Conservation (phyloP, 2,329 filamentous ascomycete species). For the Scytalidium lignicola region DNA sequence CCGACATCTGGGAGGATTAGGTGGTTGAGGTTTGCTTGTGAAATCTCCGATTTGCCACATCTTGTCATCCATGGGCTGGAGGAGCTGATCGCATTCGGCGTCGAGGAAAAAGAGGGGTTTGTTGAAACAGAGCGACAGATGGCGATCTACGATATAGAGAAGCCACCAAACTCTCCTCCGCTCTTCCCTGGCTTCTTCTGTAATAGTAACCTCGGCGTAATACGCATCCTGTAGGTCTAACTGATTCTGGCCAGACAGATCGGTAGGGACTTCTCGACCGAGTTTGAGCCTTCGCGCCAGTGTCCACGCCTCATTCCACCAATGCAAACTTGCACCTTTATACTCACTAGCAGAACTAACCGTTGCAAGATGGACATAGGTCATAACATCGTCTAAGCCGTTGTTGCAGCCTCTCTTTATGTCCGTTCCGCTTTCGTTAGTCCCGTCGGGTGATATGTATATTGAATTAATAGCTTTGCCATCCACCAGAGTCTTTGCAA, state of each 20-base stretch:
- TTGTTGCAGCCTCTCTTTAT: neutral
- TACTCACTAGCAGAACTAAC: neutral
- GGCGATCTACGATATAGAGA: slow-evolving; percentile 13
- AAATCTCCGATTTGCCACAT: slow-evolving; percentile 4
- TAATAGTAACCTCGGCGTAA: slow-evolving; percentile 13
- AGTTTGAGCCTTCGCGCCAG: neutral
- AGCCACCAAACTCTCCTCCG: slow-evolving; percentile 17
- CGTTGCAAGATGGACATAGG: neutral
- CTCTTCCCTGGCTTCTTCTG: slow-evolving; percentile 31
- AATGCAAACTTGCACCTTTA: neutral
- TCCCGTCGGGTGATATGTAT: neutral
- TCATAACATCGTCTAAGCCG: neutral
- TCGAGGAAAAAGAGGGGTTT: slow-evolving; percentile 39
- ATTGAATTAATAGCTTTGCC: neutral
- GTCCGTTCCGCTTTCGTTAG: neutral
- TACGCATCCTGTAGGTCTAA: neutral
- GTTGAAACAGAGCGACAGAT: slow-evolving; percentile 8
- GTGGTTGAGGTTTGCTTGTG: neutral
- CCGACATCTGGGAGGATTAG: neutral
- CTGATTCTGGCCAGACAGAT: neutral
- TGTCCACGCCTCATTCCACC: neutral
- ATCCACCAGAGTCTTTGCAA: neutral
- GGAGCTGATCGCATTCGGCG: slow-evolving; percentile 37
- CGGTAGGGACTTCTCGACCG: neutral
- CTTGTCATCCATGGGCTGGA: slow-evolving; percentile 11